Percentiles rank a stretch among this genome's conserved stretches.
Evolutionary conservation across 2,329 filamentous ascomycete genomes (phyloP).

Genomic region (Talaromyces pinophilus): DNA sequence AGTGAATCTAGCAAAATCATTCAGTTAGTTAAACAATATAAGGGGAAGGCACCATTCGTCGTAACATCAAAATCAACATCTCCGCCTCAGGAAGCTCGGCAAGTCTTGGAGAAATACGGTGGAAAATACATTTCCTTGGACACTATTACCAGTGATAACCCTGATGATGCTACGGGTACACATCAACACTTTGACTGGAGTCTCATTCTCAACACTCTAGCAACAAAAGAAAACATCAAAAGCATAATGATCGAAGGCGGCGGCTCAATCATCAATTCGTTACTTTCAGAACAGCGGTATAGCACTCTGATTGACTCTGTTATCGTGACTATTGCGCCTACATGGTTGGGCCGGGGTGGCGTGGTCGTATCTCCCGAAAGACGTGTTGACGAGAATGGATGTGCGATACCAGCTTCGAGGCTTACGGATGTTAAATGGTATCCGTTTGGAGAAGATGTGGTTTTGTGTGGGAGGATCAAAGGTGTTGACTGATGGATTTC

Average conservation of each 20-base stretch:
- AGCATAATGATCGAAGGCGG: constrained; percentile 94
- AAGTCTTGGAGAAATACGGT: constrained; percentile 33
- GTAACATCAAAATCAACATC: constrained; percentile 45
- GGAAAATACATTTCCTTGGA: constrained; percentile 36
- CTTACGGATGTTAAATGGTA: constrained; percentile 67
- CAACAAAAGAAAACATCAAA: constrained; percentile 55
- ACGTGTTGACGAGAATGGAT: constrained; percentile 50
- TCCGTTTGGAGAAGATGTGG: constrained; percentile 76
- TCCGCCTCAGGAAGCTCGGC: constrained; percentile 23
- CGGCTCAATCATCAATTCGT: constrained; percentile 74
- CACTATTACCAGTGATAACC: background rate
- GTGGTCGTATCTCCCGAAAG: constrained; percentile 73
- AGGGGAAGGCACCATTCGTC: constrained; percentile 71
- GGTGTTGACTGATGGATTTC: background rate
- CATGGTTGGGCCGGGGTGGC: constrained; percentile 78
- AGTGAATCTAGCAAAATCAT: constrained; percentile 63
- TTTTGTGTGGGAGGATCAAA: constrained; percentile 68
- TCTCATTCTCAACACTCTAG: constrained; percentile 59
- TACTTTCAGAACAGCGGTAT: constrained; percentile 58
- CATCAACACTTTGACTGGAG: constrained; percentile 55
- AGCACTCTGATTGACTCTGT: constrained; percentile 65
- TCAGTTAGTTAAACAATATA: constrained; percentile 60
- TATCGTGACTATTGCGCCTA: constrained; percentile 84
- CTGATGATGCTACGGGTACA: constrained; percentile 18
- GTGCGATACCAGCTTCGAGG: constrained; percentile 62